Base-by-base conservation (phyloP, 1,284 basidiomycete species). In the Xanthoconium separans region DNA sequence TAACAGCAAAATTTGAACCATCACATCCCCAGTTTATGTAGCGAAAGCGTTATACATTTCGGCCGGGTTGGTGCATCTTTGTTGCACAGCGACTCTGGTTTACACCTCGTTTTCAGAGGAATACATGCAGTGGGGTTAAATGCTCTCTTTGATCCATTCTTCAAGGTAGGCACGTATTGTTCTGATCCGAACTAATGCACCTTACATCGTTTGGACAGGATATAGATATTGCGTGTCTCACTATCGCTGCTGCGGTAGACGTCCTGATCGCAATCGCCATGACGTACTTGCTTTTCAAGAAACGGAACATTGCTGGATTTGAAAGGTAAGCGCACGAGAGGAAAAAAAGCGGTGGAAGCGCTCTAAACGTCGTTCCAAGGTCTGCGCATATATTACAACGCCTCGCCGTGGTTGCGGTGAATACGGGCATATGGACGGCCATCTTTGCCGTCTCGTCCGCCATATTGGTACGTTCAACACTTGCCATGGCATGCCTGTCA, bases 401-500 rank as follows among this genome's bases (percentile, higher is more conserved):
- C 9, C 52, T 64, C 22, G 30, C 59, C 2, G 33, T 61, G 5
- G 59, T 64, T 27, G 30, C 59, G 4, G 30, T 61, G 5, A 62
- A 64, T 16, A 56, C 51, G 0, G 53, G 60, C 8, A 44, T 52
- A 10, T 61, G 53, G 59, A 44, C 56, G 2, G 47, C 62, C 10
- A 12, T 7, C 2, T 59, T 55, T 12, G 29, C 42, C 1, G n/a
- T 44, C 15, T 30, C n/a, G 42, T 44, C 42, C 6, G 42, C 13
- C 11, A 4, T 30, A 6, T 30, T 44, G 27, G 42, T 44, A 12
- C 10, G 42, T 44, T 10, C 30, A 3, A n/a, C 29, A 18, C 10
- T 24, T n/a, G n/a, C 24, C 42, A n/a, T n/a, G n/a, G n/a, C 6
- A 13, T 42, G 24, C 11, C 24, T 10, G 31, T 33, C 13, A 7